Evolutionary conservation across 1,284 basidiomycete species (phyloP), one percentile per base, ranked within the genome.

Genomic region (Trichosporon sp.): DNA sequence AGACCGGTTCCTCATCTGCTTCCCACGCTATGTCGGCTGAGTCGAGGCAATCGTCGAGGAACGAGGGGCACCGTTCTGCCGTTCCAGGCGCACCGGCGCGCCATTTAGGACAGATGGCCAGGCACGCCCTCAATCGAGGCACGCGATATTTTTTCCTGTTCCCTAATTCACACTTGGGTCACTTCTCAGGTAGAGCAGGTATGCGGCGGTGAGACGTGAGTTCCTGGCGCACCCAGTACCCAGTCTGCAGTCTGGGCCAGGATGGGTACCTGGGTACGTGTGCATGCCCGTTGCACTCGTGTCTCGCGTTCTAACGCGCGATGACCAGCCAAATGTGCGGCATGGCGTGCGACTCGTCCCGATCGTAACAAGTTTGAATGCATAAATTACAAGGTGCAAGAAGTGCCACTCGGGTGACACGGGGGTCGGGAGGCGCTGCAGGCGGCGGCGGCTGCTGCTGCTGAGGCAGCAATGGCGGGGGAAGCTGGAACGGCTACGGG

Each of bases 131-230:
- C 35, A 37, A 37, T 37, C 35, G 35, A 54, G 19, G 51, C 51
- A 54, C 51, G 21, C 51, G 16, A 46, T 54, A 11, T 54, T n/a
- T n/a, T n/a, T n/a, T n/a, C 51, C 51, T 54, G 7, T 11, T 54
- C 51, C 51, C 51, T 54, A 54, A 54, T 54, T 54, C 51, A 54
- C 51, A 19, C 51, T 54, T 21, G 21, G 51, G 46, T 19, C 46
- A n/a, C 19, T 48, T 10, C n/a, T n/a, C 12, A 46, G 37, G 37
- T 38, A 38, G 4, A 26, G 26, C 51, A 54, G 51, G 51, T 26
- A 54, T 54, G 51, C 51, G 51, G 16, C 48, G 19, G 48, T 4
- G 19, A 26, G 26, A 26, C 26, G 26, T 37, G 35, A 37, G 35
- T 37, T 37, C 6, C 35, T 37, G 5, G 35, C 35, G 35, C 35